Base-by-base conservation (phyloP, 306 rosid species). In the Chamaecrista fasciculata region DNA sequence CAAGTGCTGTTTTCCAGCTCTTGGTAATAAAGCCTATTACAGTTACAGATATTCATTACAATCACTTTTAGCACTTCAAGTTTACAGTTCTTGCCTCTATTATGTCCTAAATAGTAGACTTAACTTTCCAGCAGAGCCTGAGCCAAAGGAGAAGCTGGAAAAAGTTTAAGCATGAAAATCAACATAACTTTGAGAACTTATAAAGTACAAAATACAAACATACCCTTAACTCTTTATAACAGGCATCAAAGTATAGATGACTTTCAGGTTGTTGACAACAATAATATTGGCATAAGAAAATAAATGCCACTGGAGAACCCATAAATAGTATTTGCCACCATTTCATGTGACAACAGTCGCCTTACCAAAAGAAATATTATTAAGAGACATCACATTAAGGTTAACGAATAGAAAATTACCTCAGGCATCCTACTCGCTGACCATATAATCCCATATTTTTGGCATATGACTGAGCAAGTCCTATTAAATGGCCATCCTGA, bases 381-480 rank as follows among this genome's bases (percentile, higher is more conserved):
- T 3, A 26, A 57, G 61, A 57, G 37, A 53, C 29, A 69, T 56
- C 26, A 40, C 14, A 44, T 52, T 60, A 2, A 31, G 72, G 63
- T 69, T 39, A 39, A 73, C 42, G 21, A 69, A 65, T 21, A 48
- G 56, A 81, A 15, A 67, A 74, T 76, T 84, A 92, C 98, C 98
- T 88, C 47, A 91, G 92, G 77, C 98, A 94, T 76, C 98, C 97
- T 31, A 83, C 95, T 84, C 97, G 78, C 84, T 94, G 98, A 55
- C 98, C 98, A 67, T 90, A 94, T 56, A 94, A 90, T 68, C 97
- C 98, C 98, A 94, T 94, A 76, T 88, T 94, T 84, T 94, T 94
- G 49, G 99, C 99, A 76, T 85, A 94, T 70, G 99, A 94, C 66
- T 94, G 99, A 14, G 97, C 86, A 79, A 90, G 78, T 76, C 97